Evolutionary conservation across 805 yeast genomes (phyloP), one percentile per base, ranked within the genome.

Genomic region (Torulaspora indica): DNA sequence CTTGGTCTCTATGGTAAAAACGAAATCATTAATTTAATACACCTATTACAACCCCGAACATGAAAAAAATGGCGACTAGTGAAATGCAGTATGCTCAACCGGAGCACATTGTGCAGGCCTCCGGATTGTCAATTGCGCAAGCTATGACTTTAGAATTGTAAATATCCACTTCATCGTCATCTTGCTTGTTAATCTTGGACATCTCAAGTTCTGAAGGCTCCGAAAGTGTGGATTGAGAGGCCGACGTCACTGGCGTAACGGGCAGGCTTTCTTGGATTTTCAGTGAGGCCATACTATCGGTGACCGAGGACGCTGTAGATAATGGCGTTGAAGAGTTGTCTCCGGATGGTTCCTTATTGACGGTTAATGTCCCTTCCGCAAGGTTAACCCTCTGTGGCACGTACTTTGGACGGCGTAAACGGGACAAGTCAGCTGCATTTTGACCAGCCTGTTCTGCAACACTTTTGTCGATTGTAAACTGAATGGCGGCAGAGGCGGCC

Each of bases 51-150:
- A 43, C 36, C 47, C 47, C 43, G 34, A 34, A 36, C 24, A 38
- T 38, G 36, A 43, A 38, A 29, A 8, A 28, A 43, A 31, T 23
- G 32, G 36, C 25, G 25, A 31, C 22, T 23, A 35, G 40, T 18
- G 15, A 23, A n/a, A 34, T 14, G 32, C 37, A 23, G 17, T 12
- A 23, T 36, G 8, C 23, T 68, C 71, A 93, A 73, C 98, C 98
- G 48, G 98, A 91, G 75, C 98, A 93, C 98, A 93, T 93, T 63
- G 91, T 91, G 72, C 98, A 91, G 40, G 98, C 80, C 72, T 87
- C 98, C 47, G 97, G 97, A 73, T 93, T 91, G 67, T 85, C 82
- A 66, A 93, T 89, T 45, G 97, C 95, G 75, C 98, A 91, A 28
- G 96, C 96, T 70, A 91, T 81, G 27, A 85, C 98, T 69, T 90